Percentiles rank a stretch among this genome's conserved stretches.
These are phyloP conservation scores for Perkinsela sp. DNA, from an alignment of 208 protist species.

Conservation along the genomic window DNA sequence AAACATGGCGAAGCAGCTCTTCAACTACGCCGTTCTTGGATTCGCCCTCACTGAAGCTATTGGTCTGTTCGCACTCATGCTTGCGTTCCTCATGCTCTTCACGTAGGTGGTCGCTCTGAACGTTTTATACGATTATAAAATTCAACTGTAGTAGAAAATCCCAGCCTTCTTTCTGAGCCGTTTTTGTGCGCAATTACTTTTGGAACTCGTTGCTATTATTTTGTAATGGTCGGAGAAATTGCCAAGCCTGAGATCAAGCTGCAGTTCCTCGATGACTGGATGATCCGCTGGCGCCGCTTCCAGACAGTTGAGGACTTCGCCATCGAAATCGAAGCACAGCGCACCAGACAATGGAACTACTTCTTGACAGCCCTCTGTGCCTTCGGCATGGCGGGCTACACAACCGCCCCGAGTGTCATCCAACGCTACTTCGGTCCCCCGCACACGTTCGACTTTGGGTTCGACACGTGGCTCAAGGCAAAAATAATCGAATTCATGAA, in stretches of 20 bases:
- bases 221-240: no score
- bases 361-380: constrained; percentile 13
- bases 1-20: constrained; percentile 59
- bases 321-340: constrained; percentile 52
- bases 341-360: constrained; percentile 34
- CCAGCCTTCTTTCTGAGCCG: no score
- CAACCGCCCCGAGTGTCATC: constrained; percentile 26
- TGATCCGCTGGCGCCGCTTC: constrained; percentile 61
- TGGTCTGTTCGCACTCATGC: constrained; percentile 59
- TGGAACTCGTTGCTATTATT: no score
- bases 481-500: constrained; percentile 18
- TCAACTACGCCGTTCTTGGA: constrained; percentile 69
- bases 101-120: constrained; percentile 18
- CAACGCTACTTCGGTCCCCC: constrained; percentile 37
- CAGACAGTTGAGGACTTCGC: constrained; percentile 57
- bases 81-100: constrained; percentile 72
- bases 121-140: background rate
- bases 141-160: no score
- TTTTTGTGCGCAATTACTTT: no score
- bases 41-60: constrained; percentile 68
- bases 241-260: constrained; percentile 51
- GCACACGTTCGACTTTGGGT: constrained; percentile 50
- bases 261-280: constrained; percentile 64
- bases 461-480: constrained; percentile 31
- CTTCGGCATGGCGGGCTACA: constrained; percentile 21